Evolutionary conservation across 495 filamentous ascomycete species (phyloP), one percentile per base, ranked within the genome.

Genomic region (Copromyces sp.): DNA sequence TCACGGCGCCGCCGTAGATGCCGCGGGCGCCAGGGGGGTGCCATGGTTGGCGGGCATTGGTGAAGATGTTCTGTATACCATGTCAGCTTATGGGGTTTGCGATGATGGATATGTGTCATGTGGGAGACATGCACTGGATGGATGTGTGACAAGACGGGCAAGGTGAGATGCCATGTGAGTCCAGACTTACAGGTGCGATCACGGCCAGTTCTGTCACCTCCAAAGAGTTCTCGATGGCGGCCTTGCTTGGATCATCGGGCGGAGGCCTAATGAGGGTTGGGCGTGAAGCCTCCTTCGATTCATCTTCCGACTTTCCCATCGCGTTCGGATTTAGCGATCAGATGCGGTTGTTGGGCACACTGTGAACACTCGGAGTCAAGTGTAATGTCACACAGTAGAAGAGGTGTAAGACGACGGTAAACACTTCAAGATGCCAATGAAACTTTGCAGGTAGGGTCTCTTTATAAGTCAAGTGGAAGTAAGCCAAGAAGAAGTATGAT

Each of bases 1-100:
- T 98, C 1, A 94, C 94, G 47, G 91, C 89, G 73, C 95, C 95
- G 77, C 95, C 95, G 79, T 93, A 99, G 77, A 99, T 91, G 61
- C 95, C 95, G 38, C 95, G 90, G 17, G 95, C 95, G 16, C 94
- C 94, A 0, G 91, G 89, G 0, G 95, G 95, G 73, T 96, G 93
- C 93, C 94, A 97, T 71, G 94, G 86, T 35, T 92, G 90, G 39
- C 93, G 89, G 9, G 93, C 92, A 78, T 99, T 99, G 39, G 95
- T 98, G 85, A 94, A 99, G 72, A 98, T 88, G 77, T 94, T 91
- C 90, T 93, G 72, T 1, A 53, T 24, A 75, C 42, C 8, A 41
- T 69, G 53, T 72, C 39, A 72, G 70, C 45, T 72, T 20, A 17
- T 11, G 16, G 29, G 14, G 32, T 5, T 71, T 8, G 29, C 24